Conservation (phyloP, 2,329 filamentous ascomycete species). For the Phyllosticta ampelicida region DNA sequence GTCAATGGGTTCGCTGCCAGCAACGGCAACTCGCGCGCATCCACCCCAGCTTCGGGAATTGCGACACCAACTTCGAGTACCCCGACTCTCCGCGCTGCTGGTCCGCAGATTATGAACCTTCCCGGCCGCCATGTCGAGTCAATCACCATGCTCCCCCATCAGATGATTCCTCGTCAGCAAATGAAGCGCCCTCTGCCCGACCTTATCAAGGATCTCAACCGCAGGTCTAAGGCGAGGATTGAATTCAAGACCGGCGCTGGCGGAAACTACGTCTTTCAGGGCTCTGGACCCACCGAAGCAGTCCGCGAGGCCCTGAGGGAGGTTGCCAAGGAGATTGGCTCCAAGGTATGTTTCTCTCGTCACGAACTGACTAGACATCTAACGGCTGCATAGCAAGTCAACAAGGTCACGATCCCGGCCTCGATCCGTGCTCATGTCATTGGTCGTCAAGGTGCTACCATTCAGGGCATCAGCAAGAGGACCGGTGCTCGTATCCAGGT, state of each 20-base stretch:
- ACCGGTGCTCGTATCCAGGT: conserved; percentile 86
- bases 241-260: conserved; percentile 63
- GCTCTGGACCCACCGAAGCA: conserved; percentile 70
- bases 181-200: conserved; percentile 79
- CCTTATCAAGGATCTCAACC: conserved; percentile 84
- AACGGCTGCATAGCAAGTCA: conserved; percentile 41
- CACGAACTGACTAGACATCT: neutral
- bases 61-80: conserved; percentile 38
- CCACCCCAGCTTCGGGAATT: conserved; percentile 52
- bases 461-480: conserved; percentile 80
- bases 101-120: conserved; percentile 56
- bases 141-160: conserved; percentile 60
- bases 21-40: conserved; percentile 45
- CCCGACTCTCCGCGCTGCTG: conserved; percentile 25
- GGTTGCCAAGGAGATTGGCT: conserved; percentile 75
- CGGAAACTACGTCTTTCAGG: conserved; percentile 70
- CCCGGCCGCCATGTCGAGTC: conserved; percentile 74
- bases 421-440: conserved; percentile 85
- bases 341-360: conserved; percentile 54
- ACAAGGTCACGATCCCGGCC: conserved; percentile 70
- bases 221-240: conserved; percentile 77
- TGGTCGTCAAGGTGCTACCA: conserved; percentile 78
- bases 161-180: conserved; percentile 65
- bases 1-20: conserved; percentile 44
- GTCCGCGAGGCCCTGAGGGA: conserved; percentile 85